Percentiles rank a stretch among this genome's conserved stretches.
Evolutionary conservation across 176 grass and related monocot species (phyloP).

Genomic region (Paspalum notatum): DNA sequence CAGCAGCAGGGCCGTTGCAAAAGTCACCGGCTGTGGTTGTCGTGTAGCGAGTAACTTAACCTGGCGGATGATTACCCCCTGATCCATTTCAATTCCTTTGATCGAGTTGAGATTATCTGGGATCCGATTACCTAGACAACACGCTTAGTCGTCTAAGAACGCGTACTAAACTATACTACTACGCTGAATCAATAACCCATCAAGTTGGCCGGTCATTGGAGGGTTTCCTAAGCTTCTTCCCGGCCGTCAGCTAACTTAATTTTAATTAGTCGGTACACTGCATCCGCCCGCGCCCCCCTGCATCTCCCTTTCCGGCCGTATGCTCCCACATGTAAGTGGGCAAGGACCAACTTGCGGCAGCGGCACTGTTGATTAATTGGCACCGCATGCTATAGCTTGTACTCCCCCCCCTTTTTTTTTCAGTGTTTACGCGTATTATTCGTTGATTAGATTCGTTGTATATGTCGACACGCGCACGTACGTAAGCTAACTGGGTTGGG

Average conservation of each 20-base stretch:
- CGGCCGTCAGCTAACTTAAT: background rate
- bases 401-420: too few species aligned
- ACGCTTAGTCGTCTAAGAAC: background rate
- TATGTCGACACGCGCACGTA: too few species aligned
- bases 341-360: slow-evolving; percentile 1
- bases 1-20: too few species aligned
- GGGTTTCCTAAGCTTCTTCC: background rate
- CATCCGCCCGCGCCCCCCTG: background rate
- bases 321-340: background rate
- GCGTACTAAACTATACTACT: too few species aligned
- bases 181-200: background rate
- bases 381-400: too few species aligned
- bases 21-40: too few species aligned
- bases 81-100: background rate
- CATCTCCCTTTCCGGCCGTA: background rate
- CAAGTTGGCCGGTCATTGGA: background rate
- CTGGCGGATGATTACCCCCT: too few species aligned
- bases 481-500: too few species aligned
- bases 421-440: too few species aligned
- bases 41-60: too few species aligned
- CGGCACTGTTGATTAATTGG: background rate
- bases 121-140: background rate
- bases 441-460: too few species aligned
- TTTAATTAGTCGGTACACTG: background rate
- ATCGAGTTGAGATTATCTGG: background rate